Evolutionary conservation across 768 basidiomycete genomes (phyloP), one percentile per base, ranked within the genome.

Genomic region (Pluteus cervinus): DNA sequence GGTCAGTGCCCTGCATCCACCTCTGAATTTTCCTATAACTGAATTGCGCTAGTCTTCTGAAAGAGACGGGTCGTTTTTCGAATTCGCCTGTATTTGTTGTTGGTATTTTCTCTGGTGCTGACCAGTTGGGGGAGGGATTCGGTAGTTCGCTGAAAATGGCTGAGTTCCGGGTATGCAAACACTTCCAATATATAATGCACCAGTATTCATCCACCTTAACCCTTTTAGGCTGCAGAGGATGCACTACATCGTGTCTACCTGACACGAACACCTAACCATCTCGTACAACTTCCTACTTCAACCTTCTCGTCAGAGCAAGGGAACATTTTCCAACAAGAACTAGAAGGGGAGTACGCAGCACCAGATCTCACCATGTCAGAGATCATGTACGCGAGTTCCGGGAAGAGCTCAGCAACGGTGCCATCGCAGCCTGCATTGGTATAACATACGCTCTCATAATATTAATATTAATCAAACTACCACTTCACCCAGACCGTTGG

Each of bases 121-220:
- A 77, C 56, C 77, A 96, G 60, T 75, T 99, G 2, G 90, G 93
- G 4, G 93, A 99, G 61, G 92, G 93, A 10, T 90, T 93, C 53
- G 96, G 96, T 36, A 83, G 79, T 47, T 92, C 88, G 3, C 63
- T 97, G 38, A 81, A 77, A 57, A 98, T 98, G 94, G 91, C 91
- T 11, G 91, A 97, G 61, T 93, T 76, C 62, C 71, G 94, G 40
- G 91, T 90, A 60, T 36, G 76, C 61, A n/a, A n/a, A n/a, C n/a
- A n/a, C n/a, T n/a, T n/a, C n/a, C n/a, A n/a, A n/a, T n/a, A n/a
- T n/a, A n/a, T n/a, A n/a, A n/a, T n/a, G n/a, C n/a, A n/a, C n/a
- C n/a, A n/a, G 37, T n/a, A 16, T 18, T 36, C 14, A 18, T 45
- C 15, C 7, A 17, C 11, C 22, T 34, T 37, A 4, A 38, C 5